These are phyloP conservation scores for Candida wancherniae DNA, from an alignment of 805 yeast genomes.

Conservation along the genomic window DNA sequence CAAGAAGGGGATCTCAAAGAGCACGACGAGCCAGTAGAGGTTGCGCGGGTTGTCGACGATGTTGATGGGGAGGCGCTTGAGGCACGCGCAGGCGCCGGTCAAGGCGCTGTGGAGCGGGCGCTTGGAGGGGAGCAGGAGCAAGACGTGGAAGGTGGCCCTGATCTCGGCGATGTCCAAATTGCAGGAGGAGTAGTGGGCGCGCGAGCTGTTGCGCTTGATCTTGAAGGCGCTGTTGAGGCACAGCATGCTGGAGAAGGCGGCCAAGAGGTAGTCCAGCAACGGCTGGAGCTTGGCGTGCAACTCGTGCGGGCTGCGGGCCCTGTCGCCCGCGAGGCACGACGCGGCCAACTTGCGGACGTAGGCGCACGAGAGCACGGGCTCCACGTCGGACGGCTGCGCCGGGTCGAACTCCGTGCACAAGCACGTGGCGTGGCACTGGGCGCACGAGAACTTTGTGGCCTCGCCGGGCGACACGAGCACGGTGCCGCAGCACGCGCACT, in stretches of 20 bases:
- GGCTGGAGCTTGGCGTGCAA: slow-evolving; percentile 42
- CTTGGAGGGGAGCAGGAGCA: slow-evolving; percentile 53
- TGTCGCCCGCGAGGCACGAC: slow-evolving; percentile 23
- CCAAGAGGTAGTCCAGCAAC: slow-evolving; percentile 43
- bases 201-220: slow-evolving; percentile 15
- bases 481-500: slow-evolving; percentile 38
- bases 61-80: slow-evolving; percentile 44
- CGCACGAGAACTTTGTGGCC: slow-evolving; percentile 49
- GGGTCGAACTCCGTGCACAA: slow-evolving; percentile 16
- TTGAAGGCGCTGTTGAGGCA: slow-evolving; percentile 55
- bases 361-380: slow-evolving; percentile 23
- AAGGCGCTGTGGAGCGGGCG: slow-evolving; percentile 57
- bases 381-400: slow-evolving; percentile 1
- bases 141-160: slow-evolving; percentile 38
- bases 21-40: slow-evolving; percentile 56
- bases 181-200: slow-evolving; percentile 40
- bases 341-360: slow-evolving; percentile 31
- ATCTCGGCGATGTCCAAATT: slow-evolving; percentile 50
- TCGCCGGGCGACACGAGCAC: slow-evolving; percentile 25
- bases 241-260: slow-evolving; percentile 43
- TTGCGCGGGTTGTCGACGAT: slow-evolving; percentile 37
- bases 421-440: slow-evolving; percentile 54
- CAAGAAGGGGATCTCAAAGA: slow-evolving; percentile 66
- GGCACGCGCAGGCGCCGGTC: slow-evolving; percentile 44
- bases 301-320: slow-evolving; percentile 15